phyloP scores from a whole-genome alignment of 495 filamentous ascomycete species.

The Trichocladium antarcticum region DNA sequence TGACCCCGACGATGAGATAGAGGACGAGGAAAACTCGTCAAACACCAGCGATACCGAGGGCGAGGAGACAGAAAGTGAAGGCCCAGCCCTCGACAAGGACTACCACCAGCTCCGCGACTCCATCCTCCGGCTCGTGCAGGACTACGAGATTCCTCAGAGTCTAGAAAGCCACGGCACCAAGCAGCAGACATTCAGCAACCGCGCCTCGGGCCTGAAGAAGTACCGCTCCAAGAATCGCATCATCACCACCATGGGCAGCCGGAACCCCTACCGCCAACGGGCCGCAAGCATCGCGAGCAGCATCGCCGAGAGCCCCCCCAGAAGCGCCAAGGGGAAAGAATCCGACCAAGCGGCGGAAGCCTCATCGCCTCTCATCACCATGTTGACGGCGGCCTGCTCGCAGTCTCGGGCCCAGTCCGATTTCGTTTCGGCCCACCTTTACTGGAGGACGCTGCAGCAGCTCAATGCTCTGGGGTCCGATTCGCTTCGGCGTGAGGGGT shows the following conservation, averaged over 20 bases:
- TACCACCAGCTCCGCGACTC: conserved; percentile 75
- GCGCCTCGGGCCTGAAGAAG: conserved; percentile 43
- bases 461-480: conserved; percentile 50
- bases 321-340: conserved; percentile 25
- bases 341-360: conserved; percentile 22
- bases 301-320: conserved; percentile 24
- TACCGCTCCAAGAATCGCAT: conserved; percentile 41
- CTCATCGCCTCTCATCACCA: conserved; percentile 46
- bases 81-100: conserved; percentile 63
- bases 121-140: conserved; percentile 68
- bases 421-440: conserved; percentile 58
- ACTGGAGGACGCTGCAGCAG: conserved; percentile 56
- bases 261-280: conserved; percentile 44
- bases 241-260: conserved; percentile 42
- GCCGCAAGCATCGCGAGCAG: conserved; percentile 29
- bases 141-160: conserved; percentile 61
- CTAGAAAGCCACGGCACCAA: conserved; percentile 41
- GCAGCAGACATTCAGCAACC: conserved; percentile 52
- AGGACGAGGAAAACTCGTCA: conserved; percentile 51
- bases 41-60: conserved; percentile 48
- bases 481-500: conserved; percentile 53
- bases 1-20: conserved; percentile 54
- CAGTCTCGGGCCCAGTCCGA: conserved; percentile 59
- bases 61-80: conserved; percentile 53
- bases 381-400: conserved; percentile 56